Evolutionary conservation across 176 grass and related monocot species (phyloP).

Genomic region (Metroxylon sagu): DNA sequence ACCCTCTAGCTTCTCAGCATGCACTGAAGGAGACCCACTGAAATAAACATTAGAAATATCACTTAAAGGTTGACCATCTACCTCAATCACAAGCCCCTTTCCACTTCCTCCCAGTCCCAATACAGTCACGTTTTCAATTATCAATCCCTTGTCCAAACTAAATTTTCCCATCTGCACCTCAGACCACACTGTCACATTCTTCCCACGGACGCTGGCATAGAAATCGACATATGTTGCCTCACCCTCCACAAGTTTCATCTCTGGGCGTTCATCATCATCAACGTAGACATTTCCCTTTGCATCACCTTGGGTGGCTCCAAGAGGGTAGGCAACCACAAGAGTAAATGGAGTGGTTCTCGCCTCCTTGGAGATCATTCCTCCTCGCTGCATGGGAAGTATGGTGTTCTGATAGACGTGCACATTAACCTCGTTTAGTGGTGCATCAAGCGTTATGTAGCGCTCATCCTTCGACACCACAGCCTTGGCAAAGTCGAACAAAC

Average conservation of each 20-base stretch:
- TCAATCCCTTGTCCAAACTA: conserved; percentile 37
- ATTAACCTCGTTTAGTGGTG: conserved; percentile 68
- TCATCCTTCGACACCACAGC: conserved; percentile 37
- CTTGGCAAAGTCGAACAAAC: conserved; percentile 66
- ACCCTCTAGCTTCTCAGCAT: conserved; percentile 18
- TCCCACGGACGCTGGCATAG: conserved; percentile 42
- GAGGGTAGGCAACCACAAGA: conserved; percentile 67
- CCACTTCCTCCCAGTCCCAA: conserved; percentile 58
- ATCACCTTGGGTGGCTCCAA: conserved; percentile 31
- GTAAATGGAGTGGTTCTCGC: conserved; percentile 67
- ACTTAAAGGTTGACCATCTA: conserved; percentile 32
- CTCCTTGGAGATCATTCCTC: conserved; percentile 50
- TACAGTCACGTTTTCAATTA: conserved; percentile 71
- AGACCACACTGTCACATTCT: conserved; percentile 61
- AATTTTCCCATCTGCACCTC: conserved; percentile 47
- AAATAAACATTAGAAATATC: conserved; percentile 37
- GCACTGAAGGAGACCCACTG: neutral
- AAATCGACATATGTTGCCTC: conserved; percentile 63
- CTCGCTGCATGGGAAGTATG: conserved; percentile 79
- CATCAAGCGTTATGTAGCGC: conserved; percentile 27
- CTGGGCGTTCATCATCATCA: conserved; percentile 85
- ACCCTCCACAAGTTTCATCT: conserved; percentile 63
- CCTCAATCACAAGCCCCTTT: conserved; percentile 31
- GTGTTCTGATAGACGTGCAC: conserved; percentile 74
- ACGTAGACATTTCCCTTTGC: conserved; percentile 59